A percentile compares a stretch with the other conserved stretches of the same genome.
Conservation (phyloP, 257 asterid genomes). For the Nicotiana obtusifolia region DNA sequence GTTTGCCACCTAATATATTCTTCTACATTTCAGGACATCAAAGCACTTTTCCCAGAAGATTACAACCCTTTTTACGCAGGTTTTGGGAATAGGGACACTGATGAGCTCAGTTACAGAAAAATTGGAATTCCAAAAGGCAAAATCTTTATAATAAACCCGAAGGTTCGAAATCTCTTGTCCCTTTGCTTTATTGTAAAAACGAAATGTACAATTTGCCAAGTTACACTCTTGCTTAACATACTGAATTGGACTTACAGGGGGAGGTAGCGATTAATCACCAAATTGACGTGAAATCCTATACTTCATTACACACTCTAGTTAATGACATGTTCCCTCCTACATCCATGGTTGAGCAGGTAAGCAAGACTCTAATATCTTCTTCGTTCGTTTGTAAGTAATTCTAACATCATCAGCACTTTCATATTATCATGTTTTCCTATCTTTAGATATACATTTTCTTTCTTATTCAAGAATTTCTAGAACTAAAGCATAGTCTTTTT, state of each 20-base stretch:
- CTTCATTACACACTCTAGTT: slow-evolving; percentile 88
- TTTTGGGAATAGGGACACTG: slow-evolving; percentile 95
- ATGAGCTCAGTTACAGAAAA: slow-evolving; percentile 95
- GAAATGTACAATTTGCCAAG: neutral
- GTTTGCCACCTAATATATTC: neutral
- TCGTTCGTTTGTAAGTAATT: neutral
- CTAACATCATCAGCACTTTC: neutral
- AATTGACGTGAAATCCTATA: slow-evolving; percentile 82
- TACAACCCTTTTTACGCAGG: slow-evolving; percentile 98
- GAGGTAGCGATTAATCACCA: slow-evolving; percentile 97
- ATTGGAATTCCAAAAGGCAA: slow-evolving; percentile 99
- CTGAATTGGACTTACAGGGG: slow-evolving; percentile 46
- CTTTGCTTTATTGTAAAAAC: neutral
- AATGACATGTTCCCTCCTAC: slow-evolving; percentile 99
- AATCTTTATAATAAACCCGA: slow-evolving; percentile 92
- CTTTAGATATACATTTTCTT: neutral
- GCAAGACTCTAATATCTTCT: neutral
- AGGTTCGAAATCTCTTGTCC: slow-evolving; percentile 34
- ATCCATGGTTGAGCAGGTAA: slow-evolving; percentile 90
- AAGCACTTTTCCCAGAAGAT: slow-evolving; percentile 94
- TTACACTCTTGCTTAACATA: neutral
- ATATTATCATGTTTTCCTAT: neutral
- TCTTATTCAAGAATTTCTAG: neutral
- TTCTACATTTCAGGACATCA: slow-evolving; percentile 65
- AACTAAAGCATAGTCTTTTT: neutral